Percentiles rank a stretch among this genome's conserved stretches.
phyloP scores from a whole-genome alignment of 2,329 filamentous ascomycete genomes.

The Colletotrichum melonis region DNA sequence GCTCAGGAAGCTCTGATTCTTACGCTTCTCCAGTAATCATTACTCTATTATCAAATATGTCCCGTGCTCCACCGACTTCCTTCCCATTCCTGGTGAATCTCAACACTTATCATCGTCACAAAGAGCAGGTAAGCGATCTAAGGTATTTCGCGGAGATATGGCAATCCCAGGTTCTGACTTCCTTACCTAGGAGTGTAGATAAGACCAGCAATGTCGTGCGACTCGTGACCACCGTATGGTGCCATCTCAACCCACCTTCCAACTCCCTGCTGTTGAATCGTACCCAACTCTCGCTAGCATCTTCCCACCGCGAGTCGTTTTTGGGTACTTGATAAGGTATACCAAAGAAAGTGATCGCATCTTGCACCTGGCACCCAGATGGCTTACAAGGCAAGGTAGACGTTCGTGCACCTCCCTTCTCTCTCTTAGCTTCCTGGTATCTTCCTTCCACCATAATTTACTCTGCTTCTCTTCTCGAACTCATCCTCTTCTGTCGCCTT shows the following conservation, averaged over 20 bases:
- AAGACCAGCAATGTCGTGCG: neutral
- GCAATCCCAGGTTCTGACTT: neutral
- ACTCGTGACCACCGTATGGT: neutral
- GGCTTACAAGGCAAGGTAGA: neutral
- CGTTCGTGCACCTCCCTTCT: neutral
- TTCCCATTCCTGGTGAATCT: neutral
- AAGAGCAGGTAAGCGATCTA: neutral
- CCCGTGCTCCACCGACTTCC: neutral
- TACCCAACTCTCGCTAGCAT: neutral
- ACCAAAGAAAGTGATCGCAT: neutral
- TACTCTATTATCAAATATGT: neutral
- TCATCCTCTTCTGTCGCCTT: neutral
- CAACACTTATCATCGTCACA: neutral
- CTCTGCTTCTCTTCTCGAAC: neutral
- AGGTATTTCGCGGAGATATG: neutral
- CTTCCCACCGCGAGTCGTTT: neutral
- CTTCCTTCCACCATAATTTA: no score
- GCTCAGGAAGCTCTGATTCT: neutral
- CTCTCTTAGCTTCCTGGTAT: neutral
- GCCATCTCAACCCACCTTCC: neutral
- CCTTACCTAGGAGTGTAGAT: neutral
- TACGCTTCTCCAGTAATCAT: neutral
- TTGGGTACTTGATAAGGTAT: neutral
- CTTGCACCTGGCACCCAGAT: neutral
- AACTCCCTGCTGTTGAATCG: neutral